Base-by-base conservation (phyloP, 306 rosid species). In the Sophora flavescens region DNA sequence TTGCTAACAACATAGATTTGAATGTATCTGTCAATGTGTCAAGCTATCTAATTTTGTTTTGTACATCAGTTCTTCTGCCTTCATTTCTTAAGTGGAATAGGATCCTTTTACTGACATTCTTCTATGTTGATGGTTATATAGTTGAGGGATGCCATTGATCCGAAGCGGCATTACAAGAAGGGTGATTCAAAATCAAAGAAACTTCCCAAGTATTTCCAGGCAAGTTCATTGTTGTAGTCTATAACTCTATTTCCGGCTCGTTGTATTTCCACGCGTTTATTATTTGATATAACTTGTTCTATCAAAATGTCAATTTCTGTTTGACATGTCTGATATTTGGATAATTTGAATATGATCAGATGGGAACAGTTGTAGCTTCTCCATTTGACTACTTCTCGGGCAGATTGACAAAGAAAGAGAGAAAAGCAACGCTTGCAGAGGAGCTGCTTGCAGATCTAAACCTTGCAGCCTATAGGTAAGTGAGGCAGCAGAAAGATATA, bases 151-250 rank as follows among this genome's bases (percentile, higher is more conserved):
- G 94, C 68, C 52, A 68, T 94, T 56, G 98, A 94, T 90, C 97
- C 98, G 6, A 91, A 90, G 81, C 78, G 95, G 76, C 97, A 91
- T 77, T 94, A 91, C 84, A 94, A 94, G 84, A 91, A 90, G 86
- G 86, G 87, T 28, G 91, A 84, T 70, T 85, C 93, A 26, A 86
- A 91, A 14, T 79, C 84, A 1, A 86, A 89, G 77, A 35, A 81
- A 8, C 74, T 87, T 47, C 91, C 89, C 70, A 91, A 90, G 79
- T 94, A 90, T 80, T 88, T 91, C 82, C 97, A 94, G 97, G 98
- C 73, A 84, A 87, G 91, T 84, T 41, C 65, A 36, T 22, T 3
- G 39, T 63, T 72, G 65, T 4, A 35, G 2, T 4, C 56, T 41
- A 13, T 57, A 22, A 22, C 22, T 22, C 22, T 22, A 22, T n/a